These are phyloP conservation scores for Verbascum thapsus DNA, from an alignment of 257 asterid species.

Conservation along the genomic window DNA sequence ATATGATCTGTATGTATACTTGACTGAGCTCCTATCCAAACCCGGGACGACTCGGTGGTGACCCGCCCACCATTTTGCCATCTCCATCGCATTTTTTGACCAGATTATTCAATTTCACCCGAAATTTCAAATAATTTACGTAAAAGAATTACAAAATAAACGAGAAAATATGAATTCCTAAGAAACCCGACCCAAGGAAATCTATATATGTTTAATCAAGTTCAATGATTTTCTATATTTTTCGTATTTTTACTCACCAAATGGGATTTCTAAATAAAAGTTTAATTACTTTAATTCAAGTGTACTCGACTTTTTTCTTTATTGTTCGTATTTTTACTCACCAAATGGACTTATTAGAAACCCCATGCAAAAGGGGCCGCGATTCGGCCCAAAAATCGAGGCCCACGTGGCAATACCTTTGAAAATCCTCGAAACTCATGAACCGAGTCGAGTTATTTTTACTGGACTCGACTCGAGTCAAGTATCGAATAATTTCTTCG, in stretches of 20 bases:
- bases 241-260: too few species aligned
- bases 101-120: background rate
- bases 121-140: background rate
- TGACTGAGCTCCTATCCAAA: constrained; percentile 35
- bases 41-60: constrained; percentile 70
- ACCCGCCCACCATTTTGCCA: constrained; percentile 55
- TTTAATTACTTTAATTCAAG: too few species aligned
- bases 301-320: too few species aligned
- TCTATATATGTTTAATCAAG: too few species aligned
- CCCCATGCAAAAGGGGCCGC: constrained; percentile 51
- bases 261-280: too few species aligned
- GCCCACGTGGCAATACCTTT: constrained; percentile 51
- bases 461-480: constrained; percentile 52
- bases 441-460: constrained; percentile 38
- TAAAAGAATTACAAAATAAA: constrained; percentile 25
- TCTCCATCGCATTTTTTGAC: constrained; percentile 34
- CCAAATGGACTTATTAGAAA: constrained; percentile 37
- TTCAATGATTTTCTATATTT: too few species aligned
- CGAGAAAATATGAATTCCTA: background rate
- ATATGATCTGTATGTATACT: background rate
- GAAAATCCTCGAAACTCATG: constrained; percentile 56
- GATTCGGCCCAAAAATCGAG: constrained; percentile 58
- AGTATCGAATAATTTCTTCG: constrained; percentile 53
- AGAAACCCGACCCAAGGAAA: constrained; percentile 17
- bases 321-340: background rate